Percentiles rank a stretch among this genome's conserved stretches.
Evolutionary conservation across 768 basidiomycete genomes (phyloP).

Genomic region (Lactarius pseudohatsudake): DNA sequence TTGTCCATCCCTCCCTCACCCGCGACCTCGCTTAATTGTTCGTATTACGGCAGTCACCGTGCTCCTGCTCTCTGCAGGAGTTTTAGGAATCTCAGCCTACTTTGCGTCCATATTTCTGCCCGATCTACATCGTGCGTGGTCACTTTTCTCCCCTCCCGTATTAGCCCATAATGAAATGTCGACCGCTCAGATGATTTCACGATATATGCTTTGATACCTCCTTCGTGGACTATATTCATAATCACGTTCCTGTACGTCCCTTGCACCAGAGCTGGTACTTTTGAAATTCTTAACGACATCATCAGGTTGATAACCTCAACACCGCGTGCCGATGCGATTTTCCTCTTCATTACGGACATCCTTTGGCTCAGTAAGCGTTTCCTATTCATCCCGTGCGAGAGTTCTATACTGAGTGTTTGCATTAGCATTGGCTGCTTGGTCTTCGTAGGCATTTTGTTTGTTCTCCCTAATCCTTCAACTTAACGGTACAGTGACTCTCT

Average conservation of each 20-base stretch:
- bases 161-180: not conserved
- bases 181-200: conserved; percentile 26
- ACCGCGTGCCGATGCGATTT: conserved; percentile 25
- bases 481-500: conserved; percentile 22
- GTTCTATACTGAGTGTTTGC: not conserved
- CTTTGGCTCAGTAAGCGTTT: conserved; percentile 29
- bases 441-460: conserved; percentile 14
- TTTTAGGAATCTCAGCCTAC: conserved; percentile 11
- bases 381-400: not conserved
- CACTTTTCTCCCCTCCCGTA: not conserved
- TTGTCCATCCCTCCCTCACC: not conserved
- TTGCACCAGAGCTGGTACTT: not conserved
- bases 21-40: not conserved
- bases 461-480: not conserved
- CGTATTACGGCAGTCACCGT: conserved; percentile 8
- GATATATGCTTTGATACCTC: conserved; percentile 26
- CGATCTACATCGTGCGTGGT: conserved; percentile 21
- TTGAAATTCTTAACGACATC: not conserved
- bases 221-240: conserved; percentile 29
- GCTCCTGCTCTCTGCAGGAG: conserved; percentile 8
- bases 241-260: conserved; percentile 24
- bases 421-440: conserved; percentile 29
- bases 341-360: conserved; percentile 24
- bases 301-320: conserved; percentile 22
- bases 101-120: conserved; percentile 26